These are phyloP conservation scores for Eruca vesicaria DNA, from an alignment of 441 rosid genomes.

Conservation along the genomic window DNA sequence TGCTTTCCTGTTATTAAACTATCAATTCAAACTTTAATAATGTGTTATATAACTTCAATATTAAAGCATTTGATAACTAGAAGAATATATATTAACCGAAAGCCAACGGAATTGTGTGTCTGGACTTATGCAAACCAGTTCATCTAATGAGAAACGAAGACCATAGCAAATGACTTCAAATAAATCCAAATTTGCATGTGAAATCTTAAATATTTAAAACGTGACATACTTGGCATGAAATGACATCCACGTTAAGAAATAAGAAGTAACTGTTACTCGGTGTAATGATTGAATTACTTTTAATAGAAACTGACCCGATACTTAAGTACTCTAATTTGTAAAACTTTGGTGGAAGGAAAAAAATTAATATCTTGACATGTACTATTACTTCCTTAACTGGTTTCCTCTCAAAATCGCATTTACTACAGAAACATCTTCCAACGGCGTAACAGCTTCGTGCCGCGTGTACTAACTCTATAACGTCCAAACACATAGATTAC, in stretches of 20 bases:
- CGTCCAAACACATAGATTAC: background rate
- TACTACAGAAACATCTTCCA: background rate
- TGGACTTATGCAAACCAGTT: background rate
- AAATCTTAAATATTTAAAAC: background rate
- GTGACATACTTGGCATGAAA: background rate
- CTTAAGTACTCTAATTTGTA: background rate
- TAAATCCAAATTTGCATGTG: background rate
- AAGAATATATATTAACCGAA: background rate
- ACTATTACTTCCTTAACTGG: background rate
- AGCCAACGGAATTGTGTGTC: background rate
- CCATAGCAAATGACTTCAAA: background rate
- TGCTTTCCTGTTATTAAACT: background rate
- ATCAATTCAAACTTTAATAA: background rate
- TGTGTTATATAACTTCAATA: background rate
- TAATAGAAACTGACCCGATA: background rate
- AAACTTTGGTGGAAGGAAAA: background rate
- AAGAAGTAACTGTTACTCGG: background rate
- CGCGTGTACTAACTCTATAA: slow-evolving; percentile 1
- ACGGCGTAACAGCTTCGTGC: background rate
- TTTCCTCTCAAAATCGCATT: background rate
- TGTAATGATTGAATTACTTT: background rate
- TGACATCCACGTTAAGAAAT: slow-evolving; percentile 1
- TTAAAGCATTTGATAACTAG: background rate
- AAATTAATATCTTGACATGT: too few relatives aligned
- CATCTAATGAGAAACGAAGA: background rate